These are phyloP conservation scores for Cucurbita argyrosperma DNA, from an alignment of 306 rosid species.

Conservation along the genomic window DNA sequence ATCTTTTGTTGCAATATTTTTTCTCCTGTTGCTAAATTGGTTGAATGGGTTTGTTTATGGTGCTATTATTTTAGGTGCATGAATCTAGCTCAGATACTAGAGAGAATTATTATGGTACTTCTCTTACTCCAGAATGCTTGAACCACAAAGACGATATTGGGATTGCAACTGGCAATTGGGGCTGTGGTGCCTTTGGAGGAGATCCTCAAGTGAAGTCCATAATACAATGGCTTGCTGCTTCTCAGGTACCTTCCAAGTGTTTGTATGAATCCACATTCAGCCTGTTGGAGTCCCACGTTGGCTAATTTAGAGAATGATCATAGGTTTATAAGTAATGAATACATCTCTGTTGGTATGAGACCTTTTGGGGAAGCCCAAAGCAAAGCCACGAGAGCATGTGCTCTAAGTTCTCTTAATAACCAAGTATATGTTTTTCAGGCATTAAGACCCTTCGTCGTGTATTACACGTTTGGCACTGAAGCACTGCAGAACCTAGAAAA, in stretches of 20 bases:
- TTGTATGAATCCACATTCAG: neutral
- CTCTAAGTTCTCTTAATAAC: neutral
- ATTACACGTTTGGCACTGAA: conserved; percentile 42
- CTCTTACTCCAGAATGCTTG: conserved; percentile 15
- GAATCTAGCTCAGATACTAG: conserved; percentile 18
- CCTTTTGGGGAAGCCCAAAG: too few relatives aligned
- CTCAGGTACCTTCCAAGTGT: conserved; percentile 52
- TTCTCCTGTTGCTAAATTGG: neutral
- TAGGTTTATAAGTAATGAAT: too few relatives aligned
- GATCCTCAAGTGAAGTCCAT: conserved; percentile 81
- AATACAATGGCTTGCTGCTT: conserved; percentile 94
- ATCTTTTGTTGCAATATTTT: neutral
- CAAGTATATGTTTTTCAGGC: conserved; percentile 38
- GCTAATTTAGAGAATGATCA: too few relatives aligned
- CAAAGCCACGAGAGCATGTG: too few relatives aligned
- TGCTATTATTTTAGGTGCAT: conserved; percentile 17
- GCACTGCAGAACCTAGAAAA: conserved; percentile 45
- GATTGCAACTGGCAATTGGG: conserved; percentile 92
- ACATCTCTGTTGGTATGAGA: too few relatives aligned
- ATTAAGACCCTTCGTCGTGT: conserved; percentile 61
- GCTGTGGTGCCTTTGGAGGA: conserved; percentile 95
- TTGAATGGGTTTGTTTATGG: neutral
- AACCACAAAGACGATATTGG: conserved; percentile 30
- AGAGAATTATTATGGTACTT: conserved; percentile 17
- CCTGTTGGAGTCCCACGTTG: neutral